phyloP scores from a whole-genome alignment of 495 filamentous ascomycete genomes.

The Xylaria castorea region DNA sequence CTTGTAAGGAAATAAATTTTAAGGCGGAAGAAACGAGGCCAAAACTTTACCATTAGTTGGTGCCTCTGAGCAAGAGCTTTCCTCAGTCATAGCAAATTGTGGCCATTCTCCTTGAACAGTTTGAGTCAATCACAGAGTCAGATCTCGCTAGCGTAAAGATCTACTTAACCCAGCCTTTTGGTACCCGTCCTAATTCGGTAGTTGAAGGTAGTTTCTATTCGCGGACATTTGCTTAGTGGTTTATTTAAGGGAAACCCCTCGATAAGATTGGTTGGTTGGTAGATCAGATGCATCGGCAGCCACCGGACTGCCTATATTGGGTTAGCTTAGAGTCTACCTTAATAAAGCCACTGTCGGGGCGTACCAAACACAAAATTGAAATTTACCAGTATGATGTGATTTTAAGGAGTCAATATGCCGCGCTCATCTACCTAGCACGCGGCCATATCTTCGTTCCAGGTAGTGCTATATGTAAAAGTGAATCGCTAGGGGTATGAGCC shows the following conservation, averaged over 20 bases:
- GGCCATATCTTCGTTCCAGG: too few relatives aligned
- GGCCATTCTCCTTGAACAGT: background rate
- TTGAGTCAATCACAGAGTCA: background rate
- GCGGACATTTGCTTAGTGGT: background rate
- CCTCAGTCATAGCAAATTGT: background rate
- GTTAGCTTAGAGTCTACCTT: background rate
- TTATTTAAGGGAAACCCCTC: background rate
- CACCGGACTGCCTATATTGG: background rate
- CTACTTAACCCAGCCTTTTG: background rate
- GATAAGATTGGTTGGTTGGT: background rate
- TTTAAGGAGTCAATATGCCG: background rate
- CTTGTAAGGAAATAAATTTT: background rate
- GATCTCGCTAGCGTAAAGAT: background rate
- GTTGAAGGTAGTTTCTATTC: background rate
- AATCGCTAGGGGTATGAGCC: background rate
- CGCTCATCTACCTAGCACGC: too few relatives aligned
- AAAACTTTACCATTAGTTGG: background rate
- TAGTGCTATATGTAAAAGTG: background rate
- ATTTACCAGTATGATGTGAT: too few relatives aligned
- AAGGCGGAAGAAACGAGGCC: background rate
- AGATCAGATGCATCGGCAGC: background rate
- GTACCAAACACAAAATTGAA: too few relatives aligned
- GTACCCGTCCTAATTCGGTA: background rate
- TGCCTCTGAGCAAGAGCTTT: background rate
- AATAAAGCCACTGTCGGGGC: background rate